Evolutionary conservation across 257 asterid genomes (phyloP), one percentile per base, ranked within the genome.

Genomic region (Oldenlandia corymbosa): DNA sequence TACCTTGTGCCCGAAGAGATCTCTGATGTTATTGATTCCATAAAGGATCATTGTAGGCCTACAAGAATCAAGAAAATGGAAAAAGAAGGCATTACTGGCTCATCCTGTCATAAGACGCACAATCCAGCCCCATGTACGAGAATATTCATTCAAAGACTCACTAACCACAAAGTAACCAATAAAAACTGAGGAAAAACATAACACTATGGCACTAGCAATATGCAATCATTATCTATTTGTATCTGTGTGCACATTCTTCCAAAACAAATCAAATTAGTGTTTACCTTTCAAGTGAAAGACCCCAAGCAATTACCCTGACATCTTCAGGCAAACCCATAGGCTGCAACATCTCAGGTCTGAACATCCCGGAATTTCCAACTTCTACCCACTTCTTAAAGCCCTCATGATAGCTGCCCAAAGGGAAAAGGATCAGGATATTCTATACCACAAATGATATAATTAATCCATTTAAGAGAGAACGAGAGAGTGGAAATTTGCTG

Each of bases 241-340:
- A 27, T 7, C 6, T 39, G 34, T 2, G 10, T 14, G 3, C 7
- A 13, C 30, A 14, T 60, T 11, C 9, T 23, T 10, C 27, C 24
- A 9, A 39, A 18, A 31, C 2, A 9, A 26, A 26, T 18, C 5
- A 12, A 20, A 30, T 32, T 41, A 10, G 60, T 60, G 49, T 55
- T 67, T 79, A 88, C 98, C 98, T 92, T 74, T 92, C 99, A 47
- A 92, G 96, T 39, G 99, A 92, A 73, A 92, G 97, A 43, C 99
- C 99, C 99, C 99, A 92, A 23, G 99, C 99, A 58, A 92, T 92
- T 66, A 89, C 97, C 72, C 81, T 93, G 45, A 87, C 97, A 71
- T 92, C 99, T 78, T 85, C 93, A 6, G 99, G 99, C 54, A 92
- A 87, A 58, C 97, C 96, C 99, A 92, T 92, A 1, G 99, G 99